Percentiles rank a stretch among this genome's conserved stretches.
These are phyloP conservation scores for Oldenlandia corymbosa DNA, from an alignment of 257 asterid species.

Conservation along the genomic window DNA sequence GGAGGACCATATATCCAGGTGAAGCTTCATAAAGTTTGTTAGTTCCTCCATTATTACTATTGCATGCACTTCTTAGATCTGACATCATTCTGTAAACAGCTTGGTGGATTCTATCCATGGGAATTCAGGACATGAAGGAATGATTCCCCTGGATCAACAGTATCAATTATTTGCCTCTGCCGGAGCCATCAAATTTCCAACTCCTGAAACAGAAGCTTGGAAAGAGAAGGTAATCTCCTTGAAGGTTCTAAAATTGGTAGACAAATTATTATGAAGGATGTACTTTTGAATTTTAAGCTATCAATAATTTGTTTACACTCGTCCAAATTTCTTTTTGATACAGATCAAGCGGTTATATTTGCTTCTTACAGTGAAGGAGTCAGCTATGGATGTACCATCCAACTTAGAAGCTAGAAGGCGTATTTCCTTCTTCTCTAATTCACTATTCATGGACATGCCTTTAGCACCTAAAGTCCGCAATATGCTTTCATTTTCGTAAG, in stretches of 20 bases:
- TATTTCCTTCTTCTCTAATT: slow-evolving; percentile 92
- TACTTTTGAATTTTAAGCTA: neutral
- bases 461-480: slow-evolving; percentile 97
- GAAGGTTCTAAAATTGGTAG: neutral
- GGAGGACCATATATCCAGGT: slow-evolving; percentile 91
- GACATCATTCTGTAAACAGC: slow-evolving; percentile 36
- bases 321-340: slow-evolving; percentile 14
- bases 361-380: slow-evolving; percentile 93
- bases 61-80: slow-evolving; percentile 13
- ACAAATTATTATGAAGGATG: neutral
- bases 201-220: slow-evolving; percentile 95
- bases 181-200: slow-evolving; percentile 92
- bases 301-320: slow-evolving; percentile 1
- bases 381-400: slow-evolving; percentile 98
- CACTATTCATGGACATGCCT: slow-evolving; percentile 99
- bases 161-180: slow-evolving; percentile 97
- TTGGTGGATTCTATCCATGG: slow-evolving; percentile 85
- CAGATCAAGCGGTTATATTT: slow-evolving; percentile 95
- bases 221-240: slow-evolving; percentile 68
- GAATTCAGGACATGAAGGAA: slow-evolving; percentile 76
- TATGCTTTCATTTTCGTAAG: slow-evolving; percentile 99
- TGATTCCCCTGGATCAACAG: slow-evolving; percentile 80
- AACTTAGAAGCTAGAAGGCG: slow-evolving; percentile 98
- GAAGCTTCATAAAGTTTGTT: neutral
- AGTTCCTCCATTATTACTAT: neutral